Base-by-base conservation (phyloP, 2,329 filamentous ascomycete species). In the Kalmusia sp. region DNA sequence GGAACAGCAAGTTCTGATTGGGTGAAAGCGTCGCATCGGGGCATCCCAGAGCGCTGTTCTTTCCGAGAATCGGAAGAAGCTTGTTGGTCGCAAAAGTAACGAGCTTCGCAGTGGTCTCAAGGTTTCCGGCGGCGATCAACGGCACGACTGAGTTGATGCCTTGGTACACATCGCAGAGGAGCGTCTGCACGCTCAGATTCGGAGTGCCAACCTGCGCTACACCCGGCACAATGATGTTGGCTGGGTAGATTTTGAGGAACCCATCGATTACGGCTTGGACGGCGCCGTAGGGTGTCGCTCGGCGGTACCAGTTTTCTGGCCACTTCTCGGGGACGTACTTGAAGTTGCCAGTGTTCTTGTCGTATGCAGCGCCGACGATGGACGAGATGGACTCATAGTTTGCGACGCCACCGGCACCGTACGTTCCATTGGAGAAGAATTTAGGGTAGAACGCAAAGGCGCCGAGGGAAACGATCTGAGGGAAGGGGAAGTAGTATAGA, bases 261-360 rank as follows among this genome's bases (percentile, higher is more conserved):
- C 55, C 71, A 25, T 75, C 69, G 19, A 62, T 61, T 28, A 76
- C 49, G 6, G 69, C 63, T 35, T 62, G 69, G 2, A 80, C 64
- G 6, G 81, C 68, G 21, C 76, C 76, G 52, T 81, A 84, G 41
- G 81, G 80, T 0, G 75, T 69, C 0, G 75, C 70, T 3, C 71
- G 70, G 40, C 76, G 75, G 67, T 80, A 84, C 78, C 80, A 84
- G 67, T 83, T 83, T 39, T 80, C 75, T 0, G 81, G 81, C 49
- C 83, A 83, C 11, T 75, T 73, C 59, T 84, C 81, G 57, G 76
- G 77, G 17, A 82, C 81, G 17, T 74, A 67, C 14, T 75, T 77
- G 61, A 82, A 82, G 41, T 76, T 71, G 7, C 72, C 75, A 3
- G 79, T 70, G 4, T 73, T 65, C 31, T 67, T 55, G 19, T 75